Base-by-base conservation (phyloP, 169 alveolate genomes). In the Babesia gibsoni region DNA sequence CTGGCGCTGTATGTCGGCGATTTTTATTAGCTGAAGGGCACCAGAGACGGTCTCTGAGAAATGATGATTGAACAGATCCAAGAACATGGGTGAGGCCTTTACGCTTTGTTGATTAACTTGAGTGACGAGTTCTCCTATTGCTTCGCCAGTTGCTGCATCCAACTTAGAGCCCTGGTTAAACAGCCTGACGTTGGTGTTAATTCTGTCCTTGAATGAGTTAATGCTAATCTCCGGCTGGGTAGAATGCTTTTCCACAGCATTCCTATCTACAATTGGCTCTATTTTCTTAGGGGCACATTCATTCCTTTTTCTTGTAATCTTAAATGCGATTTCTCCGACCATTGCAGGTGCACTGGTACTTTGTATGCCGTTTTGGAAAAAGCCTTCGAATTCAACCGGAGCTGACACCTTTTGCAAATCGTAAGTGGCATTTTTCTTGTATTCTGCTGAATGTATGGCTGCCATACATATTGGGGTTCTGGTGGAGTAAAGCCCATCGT, bases 401-500 rank as follows among this genome's bases (percentile, higher is more conserved):
- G 93, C 91, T 35, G 83, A 53, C 12, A 88, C 83, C 39, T 84
- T 63, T 56, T 89, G 73, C 20, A 90, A 73, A 43, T 83, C 78
- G 22, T 82, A 54, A 18, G 84, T 56, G 20, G 74, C 70, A 25
- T 72, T 78, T 50, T 81, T 70, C 61, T 74, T 85, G 46, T 82
- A 82, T 35, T 84, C 90, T 9, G 94, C 95, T 8, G 94, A 84
- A 46, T 92, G 96, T 12, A 92, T 65, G 30, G 95, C 95, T 8
- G 96, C 91, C 22, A 88, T 63, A 36, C 96, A 92, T 32, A 92
- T 77, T 23, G 95, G 77, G 56, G 95, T 92, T 42, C 85, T 88
- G 43, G 84, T 88, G 25, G 94, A 70, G 52, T 92, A 92, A 48
- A 84, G 78, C 32, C 91, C 94, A 5, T 88, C 90, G 37, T 84